Base-by-base conservation (phyloP, 2,329 filamentous ascomycete species). In the Penicillium sp. region DNA sequence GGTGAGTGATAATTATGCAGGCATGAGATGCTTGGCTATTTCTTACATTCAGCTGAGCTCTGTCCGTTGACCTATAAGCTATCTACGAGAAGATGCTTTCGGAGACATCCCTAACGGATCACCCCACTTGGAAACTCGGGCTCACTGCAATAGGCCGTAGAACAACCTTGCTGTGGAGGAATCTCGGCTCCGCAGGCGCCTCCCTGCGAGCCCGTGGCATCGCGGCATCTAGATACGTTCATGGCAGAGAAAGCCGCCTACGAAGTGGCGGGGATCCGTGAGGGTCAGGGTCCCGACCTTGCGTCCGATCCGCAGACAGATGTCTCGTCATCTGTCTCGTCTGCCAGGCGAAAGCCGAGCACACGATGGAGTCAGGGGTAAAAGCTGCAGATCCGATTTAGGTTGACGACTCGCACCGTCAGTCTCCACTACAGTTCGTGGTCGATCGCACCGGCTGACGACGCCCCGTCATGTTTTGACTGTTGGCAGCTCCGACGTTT, bases 391-490 rank as follows among this genome's bases (percentile, higher is more conserved):
- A 55, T 53, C 54, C 11, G 47, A 53, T 51, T 53, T 51, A 46
- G 20, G 41, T 45, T 41, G 42, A 42, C 40, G 50, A 46, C 48
- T 47, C 50, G 44, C 42, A 48, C 36, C 48, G 18, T 33, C 50
- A 30, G 44, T 49, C 49, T 57, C 58, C 60, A 61, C 58, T 39
- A 31, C 48, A 48, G 56, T 56, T 61, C 54, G 33, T 47, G 39
- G 49, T 47, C 42, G 53, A 53, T 54, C 52, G 16, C 44, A 52
- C 46, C 30, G 41, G 54, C 51, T 58, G 55, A 55, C 53, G 53
- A 60, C 51, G 47, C 51, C 28, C 45, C 47, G 52, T 52, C 44
- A 58, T 54, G 46, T 47, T 56, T 46, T 54, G 44, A 52, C 53
- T n/a, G 27, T 13, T 22, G 31, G 25, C 20, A 18, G 45, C 35